Base-by-base conservation (phyloP, 257 asterid genomes). In the Solanum paucissectum region DNA sequence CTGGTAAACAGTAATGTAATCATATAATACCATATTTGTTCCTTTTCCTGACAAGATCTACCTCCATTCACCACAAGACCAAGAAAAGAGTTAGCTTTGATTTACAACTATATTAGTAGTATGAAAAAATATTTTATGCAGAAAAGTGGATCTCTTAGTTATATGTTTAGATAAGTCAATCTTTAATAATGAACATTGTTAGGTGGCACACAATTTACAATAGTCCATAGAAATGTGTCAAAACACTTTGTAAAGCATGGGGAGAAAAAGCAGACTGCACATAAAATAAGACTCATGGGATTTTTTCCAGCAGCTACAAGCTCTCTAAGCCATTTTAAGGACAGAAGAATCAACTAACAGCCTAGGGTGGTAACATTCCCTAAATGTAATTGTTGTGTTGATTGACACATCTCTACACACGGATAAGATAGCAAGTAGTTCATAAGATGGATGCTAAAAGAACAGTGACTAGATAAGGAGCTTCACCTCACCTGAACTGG, bases 401-500 rank as follows among this genome's bases (percentile, higher is more conserved):
- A 81, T 29, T 18, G 37, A 81, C 40, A 46, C 42, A 18, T 27
- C 27, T 44, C 85, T 81, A 81, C 29, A 5, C 6, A 49, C 2
- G 6, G 85, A 49, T 29, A 49, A 29, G 85, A 81, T 33, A 81
- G 68, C 68, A 46, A 79, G 38, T 12, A 37, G 32, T 75, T 38
- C 83, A 76, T 33, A 40, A 40, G 13, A 13, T 76, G 84, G 62
- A 42, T 7, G 37, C 84, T 14, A 25, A 76, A 76, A 76, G 64
- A 77, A 77, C 69, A 73, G 46, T 82, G 27, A 75, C 25, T 34
- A 90, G 46, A 87, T 84, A 71, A 89, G 40, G 68, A 81, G 66
- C 38, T 44, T 44, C 85, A 88, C 89, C 92, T 91, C 76, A 97
- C 99, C 99, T 97, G 99, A 44, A 94, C 98, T 89, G 99, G 99